These are phyloP conservation scores for Exophiala phaeomuriformis DNA, from an alignment of 2,329 filamentous ascomycete genomes.

Conservation along the genomic window DNA sequence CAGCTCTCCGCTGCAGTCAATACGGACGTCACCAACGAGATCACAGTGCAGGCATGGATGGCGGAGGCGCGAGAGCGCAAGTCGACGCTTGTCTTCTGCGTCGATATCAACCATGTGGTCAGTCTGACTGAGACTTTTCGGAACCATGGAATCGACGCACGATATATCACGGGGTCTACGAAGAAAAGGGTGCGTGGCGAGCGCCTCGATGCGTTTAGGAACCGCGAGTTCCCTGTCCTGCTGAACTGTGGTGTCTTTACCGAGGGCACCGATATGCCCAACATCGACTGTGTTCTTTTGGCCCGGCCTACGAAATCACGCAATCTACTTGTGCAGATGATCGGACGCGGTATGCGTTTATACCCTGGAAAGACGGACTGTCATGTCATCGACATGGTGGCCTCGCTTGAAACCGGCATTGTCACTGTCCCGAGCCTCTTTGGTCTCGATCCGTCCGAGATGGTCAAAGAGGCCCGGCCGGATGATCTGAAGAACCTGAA, in stretches of 20 bases:
- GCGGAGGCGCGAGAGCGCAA: conserved; percentile 63
- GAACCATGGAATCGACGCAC: conserved; percentile 68
- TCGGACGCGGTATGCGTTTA: conserved; percentile 83
- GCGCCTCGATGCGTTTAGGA: conserved; percentile 67
- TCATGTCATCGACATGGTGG: conserved; percentile 94
- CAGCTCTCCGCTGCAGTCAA: conserved; percentile 81
- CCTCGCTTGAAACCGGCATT: conserved; percentile 73
- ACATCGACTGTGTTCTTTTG: conserved; percentile 87
- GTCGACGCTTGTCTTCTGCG: conserved; percentile 90
- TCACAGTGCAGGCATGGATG: conserved; percentile 80
- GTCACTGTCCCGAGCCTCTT: conserved; percentile 88
- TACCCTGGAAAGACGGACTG: conserved; percentile 76
- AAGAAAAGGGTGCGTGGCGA: conserved; percentile 59
- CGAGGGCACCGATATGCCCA: conserved; percentile 95
- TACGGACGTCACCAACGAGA: conserved; percentile 68
- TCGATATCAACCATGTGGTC: conserved; percentile 75
- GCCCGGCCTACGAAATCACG: conserved; percentile 82
- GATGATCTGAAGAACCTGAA: conserved; percentile 52
- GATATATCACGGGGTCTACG: conserved; percentile 80
- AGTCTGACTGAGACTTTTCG: conserved; percentile 71
- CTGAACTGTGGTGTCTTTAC: conserved; percentile 96
- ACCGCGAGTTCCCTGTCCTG: conserved; percentile 72
- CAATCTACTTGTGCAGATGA: conserved; percentile 97
- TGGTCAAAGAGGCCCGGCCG: conserved; percentile 61
- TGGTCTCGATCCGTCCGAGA: conserved; percentile 74